Conservation (phyloP, 129 eudicot genomes). For the Logfia minima region DNA sequence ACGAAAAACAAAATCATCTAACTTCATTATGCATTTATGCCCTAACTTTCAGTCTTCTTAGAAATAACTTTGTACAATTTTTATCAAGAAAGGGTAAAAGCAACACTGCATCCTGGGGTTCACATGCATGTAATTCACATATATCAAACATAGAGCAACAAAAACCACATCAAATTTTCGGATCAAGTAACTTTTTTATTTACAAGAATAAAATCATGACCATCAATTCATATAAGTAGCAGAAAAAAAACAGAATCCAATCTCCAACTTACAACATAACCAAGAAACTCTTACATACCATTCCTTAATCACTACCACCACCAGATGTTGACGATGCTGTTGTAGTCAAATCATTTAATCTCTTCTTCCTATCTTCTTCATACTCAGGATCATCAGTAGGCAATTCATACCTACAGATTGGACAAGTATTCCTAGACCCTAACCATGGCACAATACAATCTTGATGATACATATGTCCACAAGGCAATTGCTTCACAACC, state of each 20-base stretch:
- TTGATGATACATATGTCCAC: slow-evolving; percentile 71
- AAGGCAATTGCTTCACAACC: slow-evolving; percentile 58
- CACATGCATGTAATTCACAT: slow-evolving; percentile 17
- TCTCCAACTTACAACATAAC: neutral
- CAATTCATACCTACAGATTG: slow-evolving; percentile 68
- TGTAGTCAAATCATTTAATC: slow-evolving; percentile 3
- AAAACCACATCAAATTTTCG: slow-evolving; percentile 19
- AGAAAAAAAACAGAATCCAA: slow-evolving; percentile 9
- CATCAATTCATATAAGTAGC: slow-evolving; percentile 21
- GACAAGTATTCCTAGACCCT: slow-evolving; percentile 62
- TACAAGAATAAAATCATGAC: slow-evolving; percentile 24
- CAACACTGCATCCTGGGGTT: neutral
- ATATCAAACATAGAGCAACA: slow-evolving; percentile 24
- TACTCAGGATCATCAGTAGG: slow-evolving; percentile 66
- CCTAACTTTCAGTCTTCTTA: neutral
- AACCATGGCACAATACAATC: slow-evolving; percentile 75
- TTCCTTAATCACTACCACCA: slow-evolving; percentile 16
- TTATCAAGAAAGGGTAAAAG: neutral
- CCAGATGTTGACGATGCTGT: slow-evolving; percentile 7
- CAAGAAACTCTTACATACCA: neutral
- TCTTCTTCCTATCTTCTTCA: slow-evolving; percentile 60
- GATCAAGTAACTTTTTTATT: slow-evolving; percentile 12
- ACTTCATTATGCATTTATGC: neutral
- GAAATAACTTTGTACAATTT: neutral
- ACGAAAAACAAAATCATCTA: neutral